These are phyloP conservation scores for Nasturtium officinale DNA, from an alignment of 345 rosid genomes.

Conservation along the genomic window DNA sequence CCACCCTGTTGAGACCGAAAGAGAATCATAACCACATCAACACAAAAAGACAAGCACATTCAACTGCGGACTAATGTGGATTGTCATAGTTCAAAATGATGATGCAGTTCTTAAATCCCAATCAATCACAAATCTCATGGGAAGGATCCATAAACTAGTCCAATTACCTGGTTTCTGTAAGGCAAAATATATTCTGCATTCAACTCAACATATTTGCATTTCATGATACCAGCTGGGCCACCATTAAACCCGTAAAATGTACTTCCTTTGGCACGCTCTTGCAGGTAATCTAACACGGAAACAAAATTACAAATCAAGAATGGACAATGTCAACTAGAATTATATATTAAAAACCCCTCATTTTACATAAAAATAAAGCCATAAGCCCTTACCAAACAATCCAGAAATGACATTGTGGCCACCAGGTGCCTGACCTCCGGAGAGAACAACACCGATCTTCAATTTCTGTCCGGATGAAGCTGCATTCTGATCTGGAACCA, in stretches of 20 bases:
- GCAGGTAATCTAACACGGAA: slow-evolving; percentile 74
- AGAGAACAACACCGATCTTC: slow-evolving; percentile 92
- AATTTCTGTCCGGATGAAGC: slow-evolving; percentile 52
- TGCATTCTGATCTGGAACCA: slow-evolving; percentile 53
- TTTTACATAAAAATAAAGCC: neutral
- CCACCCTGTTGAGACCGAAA: slow-evolving; percentile 68
- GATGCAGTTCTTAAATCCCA: neutral
- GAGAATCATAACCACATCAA: slow-evolving; percentile 2
- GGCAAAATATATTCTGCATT: slow-evolving; percentile 72
- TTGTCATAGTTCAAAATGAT: neutral
- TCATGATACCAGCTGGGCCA: slow-evolving; percentile 99
- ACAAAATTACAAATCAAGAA: slow-evolving; percentile 15
- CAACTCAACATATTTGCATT: slow-evolving; percentile 84
- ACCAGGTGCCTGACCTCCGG: slow-evolving; percentile 99
- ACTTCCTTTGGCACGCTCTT: slow-evolving; percentile 80
- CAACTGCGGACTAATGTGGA: neutral
- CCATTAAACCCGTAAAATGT: slow-evolving; percentile 86
- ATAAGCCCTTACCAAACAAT: slow-evolving; percentile 65
- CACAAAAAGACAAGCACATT: neutral
- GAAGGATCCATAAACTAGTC: neutral
- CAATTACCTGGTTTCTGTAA: slow-evolving; percentile 85
- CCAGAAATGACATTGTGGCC: slow-evolving; percentile 98
- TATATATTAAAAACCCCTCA: neutral
- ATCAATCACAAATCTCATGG: neutral
- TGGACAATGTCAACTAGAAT: neutral